These are phyloP conservation scores for Lumnitzera racemosa DNA, from an alignment of 345 rosid genomes.

Conservation along the genomic window DNA sequence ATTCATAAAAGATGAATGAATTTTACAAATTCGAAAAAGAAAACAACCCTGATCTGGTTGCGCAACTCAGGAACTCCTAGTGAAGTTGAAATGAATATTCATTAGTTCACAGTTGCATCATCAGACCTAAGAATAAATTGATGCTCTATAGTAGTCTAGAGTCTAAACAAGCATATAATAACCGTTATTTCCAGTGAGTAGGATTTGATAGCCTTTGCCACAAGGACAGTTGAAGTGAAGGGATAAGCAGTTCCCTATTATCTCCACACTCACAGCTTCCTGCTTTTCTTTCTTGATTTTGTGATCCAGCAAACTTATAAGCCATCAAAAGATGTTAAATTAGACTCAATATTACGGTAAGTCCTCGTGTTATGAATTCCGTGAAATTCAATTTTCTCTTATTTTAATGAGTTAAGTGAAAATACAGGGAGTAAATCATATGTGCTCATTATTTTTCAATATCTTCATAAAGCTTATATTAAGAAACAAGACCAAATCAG, in stretches of 20 bases:
- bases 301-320: slow-evolving; percentile 6
- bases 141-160: neutral
- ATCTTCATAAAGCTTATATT: too few relatives aligned
- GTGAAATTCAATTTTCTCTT: neutral
- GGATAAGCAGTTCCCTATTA: slow-evolving; percentile 24
- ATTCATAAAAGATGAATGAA: too few relatives aligned
- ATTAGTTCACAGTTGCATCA: too few relatives aligned
- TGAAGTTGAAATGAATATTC: too few relatives aligned
- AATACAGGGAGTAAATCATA: too few relatives aligned
- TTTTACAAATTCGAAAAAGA: too few relatives aligned
- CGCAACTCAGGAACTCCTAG: too few relatives aligned
- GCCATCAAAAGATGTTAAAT: too few relatives aligned
- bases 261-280: slow-evolving; percentile 44
- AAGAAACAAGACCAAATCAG: neutral
- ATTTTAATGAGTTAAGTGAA: too few relatives aligned
- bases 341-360: neutral
- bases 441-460: too few relatives aligned
- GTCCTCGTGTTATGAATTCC: neutral
- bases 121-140: too few relatives aligned
- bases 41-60: too few relatives aligned
- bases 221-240: slow-evolving; percentile 40
- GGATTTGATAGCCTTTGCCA: slow-evolving; percentile 35
- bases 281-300: slow-evolving; percentile 15
- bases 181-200: slow-evolving; percentile 28
- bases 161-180: slow-evolving; percentile 46